A percentile compares a stretch with the other conserved stretches of the same genome.
Evolutionary conservation across 2,329 filamentous ascomycete genomes (phyloP).

Genomic region (Aspergillus novoparasiticus): DNA sequence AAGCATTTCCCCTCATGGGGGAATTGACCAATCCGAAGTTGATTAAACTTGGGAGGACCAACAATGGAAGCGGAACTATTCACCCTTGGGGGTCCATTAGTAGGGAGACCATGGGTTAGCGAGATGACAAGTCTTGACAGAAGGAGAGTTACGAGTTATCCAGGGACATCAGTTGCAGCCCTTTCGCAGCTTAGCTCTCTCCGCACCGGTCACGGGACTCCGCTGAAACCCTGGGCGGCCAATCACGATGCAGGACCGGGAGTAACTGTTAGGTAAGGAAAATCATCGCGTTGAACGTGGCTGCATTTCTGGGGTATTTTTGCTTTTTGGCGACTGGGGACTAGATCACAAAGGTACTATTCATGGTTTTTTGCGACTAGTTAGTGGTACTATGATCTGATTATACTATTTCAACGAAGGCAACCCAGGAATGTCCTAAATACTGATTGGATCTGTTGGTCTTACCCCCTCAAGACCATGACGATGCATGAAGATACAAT

Average conservation of each 20-base stretch:
- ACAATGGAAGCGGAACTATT: background rate
- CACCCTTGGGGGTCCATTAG: background rate
- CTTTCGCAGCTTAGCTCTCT: conserved; percentile 6
- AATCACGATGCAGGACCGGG: background rate
- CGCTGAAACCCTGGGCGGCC: background rate
- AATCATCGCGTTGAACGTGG: background rate
- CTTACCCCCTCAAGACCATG: background rate
- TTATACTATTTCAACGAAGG: too few relatives aligned
- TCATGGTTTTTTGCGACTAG: too few relatives aligned
- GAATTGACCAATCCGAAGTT: background rate
- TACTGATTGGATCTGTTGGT: too few relatives aligned
- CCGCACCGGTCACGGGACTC: conserved; percentile 12
- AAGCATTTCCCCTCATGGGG: background rate
- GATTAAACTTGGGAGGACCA: background rate
- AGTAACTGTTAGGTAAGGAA: conserved; percentile 23
- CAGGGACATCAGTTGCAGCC: background rate
- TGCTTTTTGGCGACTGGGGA: background rate
- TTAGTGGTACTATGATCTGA: too few relatives aligned
- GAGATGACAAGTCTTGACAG: background rate
- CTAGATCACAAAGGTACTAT: too few relatives aligned
- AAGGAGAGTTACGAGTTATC: background rate
- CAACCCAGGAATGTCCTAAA: too few relatives aligned
- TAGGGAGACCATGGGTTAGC: too few relatives aligned
- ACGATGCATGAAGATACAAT: background rate
- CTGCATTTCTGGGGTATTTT: conserved; percentile 10